A percentile compares a stretch with the other conserved stretches of the same genome.
These are phyloP conservation scores for Vitis rotundifolia DNA, from an alignment of 164 flowering plant genomes.

Conservation along the genomic window DNA sequence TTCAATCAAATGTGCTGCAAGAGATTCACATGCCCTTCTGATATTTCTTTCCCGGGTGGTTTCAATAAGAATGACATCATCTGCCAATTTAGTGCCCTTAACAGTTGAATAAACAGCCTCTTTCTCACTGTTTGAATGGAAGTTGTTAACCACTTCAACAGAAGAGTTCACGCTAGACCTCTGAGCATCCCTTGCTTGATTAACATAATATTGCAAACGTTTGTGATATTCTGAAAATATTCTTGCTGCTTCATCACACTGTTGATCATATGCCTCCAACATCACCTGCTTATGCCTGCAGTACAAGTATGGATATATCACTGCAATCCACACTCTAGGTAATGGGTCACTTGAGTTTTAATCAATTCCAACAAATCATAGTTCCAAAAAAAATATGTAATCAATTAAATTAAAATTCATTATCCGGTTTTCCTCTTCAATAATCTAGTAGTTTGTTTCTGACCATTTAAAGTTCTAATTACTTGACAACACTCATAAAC, in stretches of 20 bases:
- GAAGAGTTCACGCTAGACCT: conserved; percentile 48
- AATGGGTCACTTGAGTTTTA: neutral
- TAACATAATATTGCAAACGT: conserved; percentile 71
- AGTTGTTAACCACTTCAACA: conserved; percentile 51
- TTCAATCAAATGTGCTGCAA: conserved; percentile 68
- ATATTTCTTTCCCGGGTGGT: conserved; percentile 77
- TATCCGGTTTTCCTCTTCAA: neutral
- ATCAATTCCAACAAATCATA: too few relatives aligned
- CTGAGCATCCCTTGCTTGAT: conserved; percentile 87
- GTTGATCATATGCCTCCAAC: conserved; percentile 90
- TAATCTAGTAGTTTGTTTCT: neutral
- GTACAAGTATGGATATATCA: neutral
- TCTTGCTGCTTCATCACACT: conserved; percentile 94
- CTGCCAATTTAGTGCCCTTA: conserved; percentile 72
- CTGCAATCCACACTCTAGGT: neutral
- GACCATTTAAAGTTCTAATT: neutral
- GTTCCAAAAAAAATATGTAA: neutral
- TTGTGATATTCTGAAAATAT: conserved; percentile 95
- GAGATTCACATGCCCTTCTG: conserved; percentile 82
- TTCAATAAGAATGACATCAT: conserved; percentile 85
- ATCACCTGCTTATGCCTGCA: conserved; percentile 94
- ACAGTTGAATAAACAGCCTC: conserved; percentile 80
- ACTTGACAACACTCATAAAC: neutral
- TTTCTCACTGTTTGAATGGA: conserved; percentile 50
- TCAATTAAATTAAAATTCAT: neutral